phyloP scores from a whole-genome alignment of 2,329 filamentous ascomycete genomes.

The Beauveria caledonica region DNA sequence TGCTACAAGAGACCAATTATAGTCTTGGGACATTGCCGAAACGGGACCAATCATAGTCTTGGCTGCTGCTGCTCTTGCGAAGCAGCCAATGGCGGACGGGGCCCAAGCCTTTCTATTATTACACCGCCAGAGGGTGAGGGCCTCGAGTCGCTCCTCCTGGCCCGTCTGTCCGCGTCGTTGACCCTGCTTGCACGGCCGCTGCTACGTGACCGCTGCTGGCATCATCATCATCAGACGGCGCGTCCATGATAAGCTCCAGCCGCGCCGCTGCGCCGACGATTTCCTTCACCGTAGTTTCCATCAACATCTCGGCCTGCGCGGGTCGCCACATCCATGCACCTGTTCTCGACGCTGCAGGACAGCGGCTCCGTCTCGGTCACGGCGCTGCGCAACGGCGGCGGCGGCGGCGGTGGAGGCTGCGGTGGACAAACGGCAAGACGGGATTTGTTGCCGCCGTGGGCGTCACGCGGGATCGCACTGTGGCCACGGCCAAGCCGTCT shows the following conservation, averaged over 20 bases:
- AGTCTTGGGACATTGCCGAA: too few species aligned
- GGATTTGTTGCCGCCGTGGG: not conserved
- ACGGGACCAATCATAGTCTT: too few species aligned
- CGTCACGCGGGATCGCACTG: constrained; percentile 20
- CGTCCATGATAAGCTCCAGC: constrained; percentile 3
- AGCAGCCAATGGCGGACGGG: not conserved
- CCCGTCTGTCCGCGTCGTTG: constrained; percentile 49
- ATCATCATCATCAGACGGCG: constrained; percentile 15
- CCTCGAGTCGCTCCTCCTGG: constrained; percentile 40
- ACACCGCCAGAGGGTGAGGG: constrained; percentile 19
- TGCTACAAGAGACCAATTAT: too few species aligned
- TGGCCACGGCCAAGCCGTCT: constrained; percentile 19
- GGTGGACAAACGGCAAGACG: not conserved
- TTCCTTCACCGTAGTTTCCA: constrained; percentile 44
- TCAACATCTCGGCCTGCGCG: constrained; percentile 47
- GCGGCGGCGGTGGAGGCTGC: too few species aligned
- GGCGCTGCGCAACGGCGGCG: too few species aligned
- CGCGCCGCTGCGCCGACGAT: not conserved
- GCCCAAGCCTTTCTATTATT: constrained; percentile 17
- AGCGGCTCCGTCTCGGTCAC: too few species aligned
- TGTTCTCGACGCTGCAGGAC: too few species aligned
- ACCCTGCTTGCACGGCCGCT: too few species aligned
- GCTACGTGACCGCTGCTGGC: too few species aligned
- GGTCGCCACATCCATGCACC: too few species aligned
- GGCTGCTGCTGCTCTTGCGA: too few species aligned